A percentile compares a stretch with the other conserved stretches of the same genome.
Conservation (phyloP, 352 stramenopile species). For the Stephanocyclus meneghinianus region DNA sequence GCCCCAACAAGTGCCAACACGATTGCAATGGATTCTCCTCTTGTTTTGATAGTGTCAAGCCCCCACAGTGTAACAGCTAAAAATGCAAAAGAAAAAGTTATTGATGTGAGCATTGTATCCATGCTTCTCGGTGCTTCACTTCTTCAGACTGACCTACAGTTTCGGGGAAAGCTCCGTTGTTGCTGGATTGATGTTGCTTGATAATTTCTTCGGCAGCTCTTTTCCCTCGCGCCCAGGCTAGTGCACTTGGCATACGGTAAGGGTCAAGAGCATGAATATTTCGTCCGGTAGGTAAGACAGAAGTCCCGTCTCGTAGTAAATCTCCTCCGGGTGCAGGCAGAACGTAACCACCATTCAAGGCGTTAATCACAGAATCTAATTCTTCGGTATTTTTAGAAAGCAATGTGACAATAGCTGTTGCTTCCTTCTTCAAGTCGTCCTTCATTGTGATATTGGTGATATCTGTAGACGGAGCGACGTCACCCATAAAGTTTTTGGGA, state of each 20-base stretch:
- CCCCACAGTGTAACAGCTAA: constrained; percentile 85
- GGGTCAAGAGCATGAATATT: constrained; percentile 87
- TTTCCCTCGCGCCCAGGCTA: constrained; percentile 74
- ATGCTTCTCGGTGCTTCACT: constrained; percentile 52
- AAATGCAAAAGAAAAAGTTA: background rate
- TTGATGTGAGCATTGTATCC: constrained; percentile 21
- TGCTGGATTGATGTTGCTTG: constrained; percentile 66
- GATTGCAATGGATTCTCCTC: constrained; percentile 81
- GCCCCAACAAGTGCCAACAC: constrained; percentile 77
- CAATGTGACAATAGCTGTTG: constrained; percentile 45
- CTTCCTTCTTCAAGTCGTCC: constrained; percentile 23
- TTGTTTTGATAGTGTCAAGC: constrained; percentile 86
- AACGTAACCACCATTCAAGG: constrained; percentile 83
- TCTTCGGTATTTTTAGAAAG: constrained; percentile 59
- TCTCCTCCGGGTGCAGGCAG: constrained; percentile 81
- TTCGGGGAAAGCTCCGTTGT: constrained; percentile 73
- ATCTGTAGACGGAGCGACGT: constrained; percentile 3
- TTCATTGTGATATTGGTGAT: constrained; percentile 1
- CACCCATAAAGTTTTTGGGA: constrained; percentile 22
- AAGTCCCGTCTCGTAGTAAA: constrained; percentile 82
- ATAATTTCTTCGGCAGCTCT: constrained; percentile 76
- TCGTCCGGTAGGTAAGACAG: constrained; percentile 83
- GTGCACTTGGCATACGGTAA: constrained; percentile 80
- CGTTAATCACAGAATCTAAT: constrained; percentile 62
- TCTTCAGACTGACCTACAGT: constrained; percentile 26